These are phyloP conservation scores for Phylloboletellus chloephorus DNA, from an alignment of 1,284 basidiomycete species.

Conservation along the genomic window DNA sequence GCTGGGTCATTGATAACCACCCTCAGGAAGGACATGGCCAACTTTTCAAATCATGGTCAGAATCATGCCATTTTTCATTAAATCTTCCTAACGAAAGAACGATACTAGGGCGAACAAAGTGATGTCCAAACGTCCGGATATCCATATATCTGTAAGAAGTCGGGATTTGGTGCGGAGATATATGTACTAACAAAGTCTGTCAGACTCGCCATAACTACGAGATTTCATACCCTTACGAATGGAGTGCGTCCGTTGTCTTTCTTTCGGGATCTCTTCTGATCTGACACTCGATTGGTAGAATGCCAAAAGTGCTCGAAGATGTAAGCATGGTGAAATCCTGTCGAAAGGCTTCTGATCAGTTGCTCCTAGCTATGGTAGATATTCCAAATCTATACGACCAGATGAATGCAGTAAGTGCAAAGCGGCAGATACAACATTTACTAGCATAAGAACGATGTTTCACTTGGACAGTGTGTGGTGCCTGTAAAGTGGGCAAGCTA, in stretches of 20 bases:
- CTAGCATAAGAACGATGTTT: not conserved
- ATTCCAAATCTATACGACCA: constrained; percentile 69
- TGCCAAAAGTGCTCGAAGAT: constrained; percentile 63
- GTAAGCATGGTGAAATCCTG: constrained; percentile 35
- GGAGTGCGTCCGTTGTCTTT: constrained; percentile 48
- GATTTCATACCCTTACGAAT: constrained; percentile 71
- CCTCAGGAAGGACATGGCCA: constrained; percentile 65
- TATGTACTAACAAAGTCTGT: constrained; percentile 3
- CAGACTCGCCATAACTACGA: constrained; percentile 73
- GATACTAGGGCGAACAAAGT: constrained; percentile 55
- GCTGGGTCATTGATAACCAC: constrained; percentile 69
- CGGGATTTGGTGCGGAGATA: constrained; percentile 14
- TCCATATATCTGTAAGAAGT: constrained; percentile 59
- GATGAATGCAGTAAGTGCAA: constrained; percentile 53
- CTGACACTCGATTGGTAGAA: constrained; percentile 35
- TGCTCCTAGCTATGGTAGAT: constrained; percentile 61
- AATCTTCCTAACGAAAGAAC: not conserved
- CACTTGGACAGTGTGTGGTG: constrained; percentile 39
- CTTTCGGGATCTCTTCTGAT: not conserved
- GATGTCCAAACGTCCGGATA: constrained; percentile 56
- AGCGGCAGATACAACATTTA: not conserved
- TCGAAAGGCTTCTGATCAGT: constrained; percentile 4
- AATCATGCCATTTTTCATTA: constrained; percentile 2
- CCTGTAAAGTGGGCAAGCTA: constrained; percentile 50
- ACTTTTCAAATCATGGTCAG: constrained; percentile 66